Evolutionary conservation across 1,284 basidiomycete species (phyloP).

Genomic region (Leccinum colubrinum): DNA sequence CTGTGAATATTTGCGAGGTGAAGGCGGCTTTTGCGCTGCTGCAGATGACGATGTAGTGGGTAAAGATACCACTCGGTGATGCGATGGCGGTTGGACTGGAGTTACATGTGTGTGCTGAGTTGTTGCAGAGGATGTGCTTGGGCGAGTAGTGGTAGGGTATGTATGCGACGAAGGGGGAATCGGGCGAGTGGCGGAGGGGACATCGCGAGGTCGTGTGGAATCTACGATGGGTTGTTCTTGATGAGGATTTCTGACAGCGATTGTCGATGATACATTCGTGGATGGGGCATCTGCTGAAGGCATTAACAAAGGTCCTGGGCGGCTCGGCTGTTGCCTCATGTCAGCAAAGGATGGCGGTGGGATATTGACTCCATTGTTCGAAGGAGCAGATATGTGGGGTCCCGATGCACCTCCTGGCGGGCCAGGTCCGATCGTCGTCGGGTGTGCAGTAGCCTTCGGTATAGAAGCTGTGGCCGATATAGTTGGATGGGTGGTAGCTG

Average conservation of each 20-base stretch:
- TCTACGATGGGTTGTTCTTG: slow-evolving; percentile 24
- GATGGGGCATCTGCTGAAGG: slow-evolving; percentile 17
- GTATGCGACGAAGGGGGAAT: slow-evolving; percentile 21
- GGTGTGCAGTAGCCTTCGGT: slow-evolving; percentile 7
- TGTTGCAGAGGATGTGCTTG: slow-evolving; percentile 14
- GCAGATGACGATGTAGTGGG: slow-evolving; percentile 19
- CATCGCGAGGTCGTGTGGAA: slow-evolving; percentile 24
- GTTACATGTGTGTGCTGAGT: slow-evolving; percentile 24
- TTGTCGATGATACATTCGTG: slow-evolving; percentile 13
- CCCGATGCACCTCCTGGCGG: slow-evolving; percentile 8
- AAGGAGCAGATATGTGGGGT: slow-evolving; percentile 7
- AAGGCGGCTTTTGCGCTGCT: slow-evolving; percentile 24
- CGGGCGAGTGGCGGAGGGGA: slow-evolving; percentile 19
- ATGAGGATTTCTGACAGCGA: slow-evolving; percentile 16
- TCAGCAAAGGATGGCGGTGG: slow-evolving; percentile 18
- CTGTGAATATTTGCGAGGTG: slow-evolving; percentile 32
- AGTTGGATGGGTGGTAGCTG: background rate
- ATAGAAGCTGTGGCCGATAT: slow-evolving; percentile 3
- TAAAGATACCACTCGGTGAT: slow-evolving; percentile 31
- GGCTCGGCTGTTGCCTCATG: slow-evolving; percentile 20
- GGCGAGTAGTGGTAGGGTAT: slow-evolving; percentile 24
- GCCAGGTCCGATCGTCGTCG: slow-evolving; percentile 2
- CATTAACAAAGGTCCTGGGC: slow-evolving; percentile 10
- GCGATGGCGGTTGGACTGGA: slow-evolving; percentile 20
- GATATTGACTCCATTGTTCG: slow-evolving; percentile 2